Percentiles rank a stretch among this genome's conserved stretches.
Evolutionary conservation across 1,284 basidiomycete genomes (phyloP).

Genomic region (Prillingera fragicola): DNA sequence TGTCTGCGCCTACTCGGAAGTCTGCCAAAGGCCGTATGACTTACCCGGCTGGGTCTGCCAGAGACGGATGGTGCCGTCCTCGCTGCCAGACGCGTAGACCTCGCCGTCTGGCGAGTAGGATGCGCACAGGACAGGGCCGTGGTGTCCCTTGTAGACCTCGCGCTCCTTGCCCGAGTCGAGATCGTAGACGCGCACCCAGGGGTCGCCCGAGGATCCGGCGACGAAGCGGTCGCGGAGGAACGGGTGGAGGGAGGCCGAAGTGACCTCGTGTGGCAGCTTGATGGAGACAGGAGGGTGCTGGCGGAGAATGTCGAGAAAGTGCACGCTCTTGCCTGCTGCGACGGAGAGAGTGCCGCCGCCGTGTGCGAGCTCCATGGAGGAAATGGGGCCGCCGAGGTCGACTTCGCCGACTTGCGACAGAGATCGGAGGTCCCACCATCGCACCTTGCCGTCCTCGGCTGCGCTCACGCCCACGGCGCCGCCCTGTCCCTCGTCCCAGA

Average conservation of each 20-base stretch:
- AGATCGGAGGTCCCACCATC: constrained; percentile 96
- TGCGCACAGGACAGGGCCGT: constrained; percentile 92
- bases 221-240: constrained; percentile 82
- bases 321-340: constrained; percentile 84
- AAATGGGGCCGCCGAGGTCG: constrained; percentile 72
- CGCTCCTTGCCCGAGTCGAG: constrained; percentile 76
- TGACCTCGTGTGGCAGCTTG: constrained; percentile 71
- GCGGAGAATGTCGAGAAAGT: constrained; percentile 61
- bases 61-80: constrained; percentile 72
- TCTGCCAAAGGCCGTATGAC: constrained; percentile 86
- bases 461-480: constrained; percentile 75
- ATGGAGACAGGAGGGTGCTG: constrained; percentile 50
- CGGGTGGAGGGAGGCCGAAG: constrained; percentile 88
- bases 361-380: constrained; percentile 85
- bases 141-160: constrained; percentile 93
- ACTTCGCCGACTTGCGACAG: constrained; percentile 65
- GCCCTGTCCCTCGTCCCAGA: constrained; percentile 72
- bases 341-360: constrained; percentile 81
- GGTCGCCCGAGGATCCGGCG: constrained; percentile 81
- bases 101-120: constrained; percentile 97
- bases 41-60: constrained; percentile 96
- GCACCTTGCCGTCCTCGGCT: constrained; percentile 83
- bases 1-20: constrained; percentile 42
- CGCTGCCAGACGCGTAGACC: constrained; percentile 92
- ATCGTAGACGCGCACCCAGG: constrained; percentile 93